Conservation (phyloP, 1,139 yeast genomes). For the Diutina siamensis region DNA sequence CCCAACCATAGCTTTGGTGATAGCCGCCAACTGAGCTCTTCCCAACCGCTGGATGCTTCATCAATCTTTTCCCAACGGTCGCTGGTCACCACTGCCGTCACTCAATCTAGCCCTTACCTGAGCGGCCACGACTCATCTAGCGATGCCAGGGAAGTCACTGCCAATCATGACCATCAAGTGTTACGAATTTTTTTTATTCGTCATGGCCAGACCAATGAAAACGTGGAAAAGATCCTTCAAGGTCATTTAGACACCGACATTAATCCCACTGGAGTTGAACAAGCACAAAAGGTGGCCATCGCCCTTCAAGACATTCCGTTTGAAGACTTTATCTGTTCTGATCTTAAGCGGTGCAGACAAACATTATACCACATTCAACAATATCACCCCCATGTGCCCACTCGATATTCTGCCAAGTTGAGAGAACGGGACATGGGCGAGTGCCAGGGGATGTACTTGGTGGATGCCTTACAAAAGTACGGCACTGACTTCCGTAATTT, state of each 20-base stretch:
- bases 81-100: not conserved
- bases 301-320: constrained; percentile 27
- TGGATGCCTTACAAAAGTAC: constrained; percentile 45
- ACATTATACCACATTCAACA: constrained; percentile 31
- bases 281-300: constrained; percentile 41
- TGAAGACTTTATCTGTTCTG: constrained; percentile 48
- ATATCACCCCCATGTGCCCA: constrained; percentile 14
- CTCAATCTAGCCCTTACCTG: not conserved
- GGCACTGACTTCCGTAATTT: constrained; percentile 28
- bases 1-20: not conserved
- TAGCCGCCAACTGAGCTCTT: not conserved
- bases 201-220: constrained; percentile 76
- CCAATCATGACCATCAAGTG: constrained; percentile 25
- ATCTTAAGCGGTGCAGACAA: constrained; percentile 47
- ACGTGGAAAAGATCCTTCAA: constrained; percentile 53
- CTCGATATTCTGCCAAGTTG: constrained; percentile 18
- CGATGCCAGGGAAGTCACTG: not conserved
- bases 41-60: not conserved
- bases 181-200: constrained; percentile 54
- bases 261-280: constrained; percentile 45
- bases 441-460: constrained; percentile 61
- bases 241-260: constrained; percentile 59
- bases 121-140: not conserved
- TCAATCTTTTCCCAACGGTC: not conserved
- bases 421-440: constrained; percentile 77